Evolutionary conservation across 2,329 filamentous ascomycete species (phyloP).

Genomic region (Colletotrichum sp.): DNA sequence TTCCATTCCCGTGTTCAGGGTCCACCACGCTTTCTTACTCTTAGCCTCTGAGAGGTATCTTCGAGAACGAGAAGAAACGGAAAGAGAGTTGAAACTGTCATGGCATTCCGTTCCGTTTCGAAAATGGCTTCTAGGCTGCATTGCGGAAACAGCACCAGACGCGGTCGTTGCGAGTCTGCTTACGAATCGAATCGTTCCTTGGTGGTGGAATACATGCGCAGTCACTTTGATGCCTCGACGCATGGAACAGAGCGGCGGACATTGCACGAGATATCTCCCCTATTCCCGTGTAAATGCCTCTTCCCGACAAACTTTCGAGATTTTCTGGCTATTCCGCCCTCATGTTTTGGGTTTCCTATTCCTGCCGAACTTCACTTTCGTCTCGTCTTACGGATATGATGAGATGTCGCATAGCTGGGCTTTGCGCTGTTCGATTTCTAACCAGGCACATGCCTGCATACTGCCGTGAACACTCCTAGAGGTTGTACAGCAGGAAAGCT

Average conservation of each 20-base stretch:
- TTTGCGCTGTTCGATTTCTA: neutral
- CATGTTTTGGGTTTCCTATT: neutral
- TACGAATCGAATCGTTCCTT: neutral
- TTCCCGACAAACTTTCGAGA: neutral
- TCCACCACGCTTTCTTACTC: neutral
- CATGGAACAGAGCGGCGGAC: neutral
- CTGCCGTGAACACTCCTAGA: neutral
- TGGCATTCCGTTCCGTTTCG: neutral
- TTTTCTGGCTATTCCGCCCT: neutral
- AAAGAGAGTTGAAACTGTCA: neutral
- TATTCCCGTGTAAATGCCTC: neutral
- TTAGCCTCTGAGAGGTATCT: neutral
- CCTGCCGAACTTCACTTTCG: neutral
- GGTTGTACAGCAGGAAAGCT: neutral
- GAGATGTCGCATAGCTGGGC: neutral
- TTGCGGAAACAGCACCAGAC: neutral
- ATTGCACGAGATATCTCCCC: neutral
- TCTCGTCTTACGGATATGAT: neutral
- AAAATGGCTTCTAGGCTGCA: neutral
- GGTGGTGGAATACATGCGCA: neutral
- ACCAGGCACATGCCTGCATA: neutral
- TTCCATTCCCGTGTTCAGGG: neutral
- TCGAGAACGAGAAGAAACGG: neutral
- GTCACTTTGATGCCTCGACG: neutral
- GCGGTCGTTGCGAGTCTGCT: neutral